phyloP scores from a whole-genome alignment of 805 yeast genomes.

The Vanderwaltozyma verrucispora region DNA sequence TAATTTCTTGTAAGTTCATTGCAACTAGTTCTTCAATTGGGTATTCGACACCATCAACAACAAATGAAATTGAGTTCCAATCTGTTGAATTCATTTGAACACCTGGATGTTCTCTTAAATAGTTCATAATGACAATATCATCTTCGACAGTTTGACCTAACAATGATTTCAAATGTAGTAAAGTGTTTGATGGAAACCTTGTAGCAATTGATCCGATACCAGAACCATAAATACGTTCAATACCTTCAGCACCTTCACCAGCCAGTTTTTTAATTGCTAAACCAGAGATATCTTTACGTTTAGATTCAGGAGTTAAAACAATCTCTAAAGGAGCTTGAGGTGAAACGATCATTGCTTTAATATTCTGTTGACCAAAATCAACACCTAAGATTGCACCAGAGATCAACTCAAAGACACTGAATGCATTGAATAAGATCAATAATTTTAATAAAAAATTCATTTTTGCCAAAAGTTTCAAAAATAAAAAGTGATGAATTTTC shows the following conservation, averaged over 20 bases:
- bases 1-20: constrained; percentile 65
- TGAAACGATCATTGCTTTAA: constrained; percentile 82
- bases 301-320: constrained; percentile 80
- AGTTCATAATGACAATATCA: constrained; percentile 38
- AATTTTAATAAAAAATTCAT: too few species aligned
- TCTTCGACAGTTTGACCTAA: constrained; percentile 49
- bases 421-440: too few species aligned
- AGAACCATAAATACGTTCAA: constrained; percentile 72
- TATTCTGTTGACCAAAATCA: constrained; percentile 80
- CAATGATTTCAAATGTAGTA: constrained; percentile 57
- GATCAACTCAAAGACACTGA: too few species aligned
- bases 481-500: too few species aligned
- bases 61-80: constrained; percentile 50
- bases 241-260: constrained; percentile 29
- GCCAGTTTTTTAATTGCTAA: constrained; percentile 44
- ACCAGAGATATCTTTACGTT: constrained; percentile 81
- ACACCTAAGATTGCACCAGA: constrained; percentile 84
- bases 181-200: constrained; percentile 61
- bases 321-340: constrained; percentile 86
- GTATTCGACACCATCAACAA: constrained; percentile 37
- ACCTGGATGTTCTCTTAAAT: constrained; percentile 50
- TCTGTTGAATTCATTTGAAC: constrained; percentile 34
- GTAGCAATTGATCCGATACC: constrained; percentile 60
- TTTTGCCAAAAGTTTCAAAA: too few species aligned
- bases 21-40: constrained; percentile 75